Percentiles rank a stretch among this genome's conserved stretches.
Conservation (phyloP, 345 rosid genomes). For the Populus nigra region DNA sequence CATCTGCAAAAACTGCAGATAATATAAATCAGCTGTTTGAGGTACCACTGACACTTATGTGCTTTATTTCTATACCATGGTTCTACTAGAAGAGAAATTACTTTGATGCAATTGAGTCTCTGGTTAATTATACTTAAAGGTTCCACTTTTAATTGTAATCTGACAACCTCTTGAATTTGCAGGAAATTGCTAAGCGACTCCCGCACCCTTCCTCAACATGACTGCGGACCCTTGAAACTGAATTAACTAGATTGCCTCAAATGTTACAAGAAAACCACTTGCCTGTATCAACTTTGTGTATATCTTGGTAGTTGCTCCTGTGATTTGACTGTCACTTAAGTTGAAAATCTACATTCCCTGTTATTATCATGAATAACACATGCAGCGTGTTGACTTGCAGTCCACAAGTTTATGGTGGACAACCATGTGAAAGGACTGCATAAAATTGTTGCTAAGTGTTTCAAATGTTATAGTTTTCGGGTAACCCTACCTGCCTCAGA, state of each 20-base stretch:
- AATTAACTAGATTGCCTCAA: constrained; percentile 1
- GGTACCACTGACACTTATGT: constrained; percentile 37
- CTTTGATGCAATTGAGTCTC: not conserved
- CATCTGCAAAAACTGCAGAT: constrained; percentile 97
- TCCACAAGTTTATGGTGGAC: not conserved
- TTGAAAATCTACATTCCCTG: not conserved
- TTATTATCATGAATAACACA: not conserved
- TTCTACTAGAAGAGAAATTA: not conserved
- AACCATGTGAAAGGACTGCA: not conserved
- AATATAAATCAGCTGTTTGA: constrained; percentile 88
- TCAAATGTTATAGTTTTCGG: not conserved
- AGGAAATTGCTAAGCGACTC: constrained; percentile 93
- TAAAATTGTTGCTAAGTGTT: not conserved
- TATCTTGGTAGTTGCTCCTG: constrained; percentile 6
- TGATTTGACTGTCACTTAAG: not conserved
- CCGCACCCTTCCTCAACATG: constrained; percentile 66
- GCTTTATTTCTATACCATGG: constrained; percentile 1
- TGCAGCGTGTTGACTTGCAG: not conserved
- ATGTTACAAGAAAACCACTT: constrained; percentile 6
- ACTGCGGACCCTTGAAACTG: constrained; percentile 23
- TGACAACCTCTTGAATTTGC: constrained; percentile 22
- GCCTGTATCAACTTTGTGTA: constrained; percentile 28
- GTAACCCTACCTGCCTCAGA: not conserved
- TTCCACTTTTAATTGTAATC: not conserved
- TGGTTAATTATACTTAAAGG: not conserved